Conservation (phyloP, 2,329 filamentous ascomycete genomes). For the Neofusicoccum ribis region DNA sequence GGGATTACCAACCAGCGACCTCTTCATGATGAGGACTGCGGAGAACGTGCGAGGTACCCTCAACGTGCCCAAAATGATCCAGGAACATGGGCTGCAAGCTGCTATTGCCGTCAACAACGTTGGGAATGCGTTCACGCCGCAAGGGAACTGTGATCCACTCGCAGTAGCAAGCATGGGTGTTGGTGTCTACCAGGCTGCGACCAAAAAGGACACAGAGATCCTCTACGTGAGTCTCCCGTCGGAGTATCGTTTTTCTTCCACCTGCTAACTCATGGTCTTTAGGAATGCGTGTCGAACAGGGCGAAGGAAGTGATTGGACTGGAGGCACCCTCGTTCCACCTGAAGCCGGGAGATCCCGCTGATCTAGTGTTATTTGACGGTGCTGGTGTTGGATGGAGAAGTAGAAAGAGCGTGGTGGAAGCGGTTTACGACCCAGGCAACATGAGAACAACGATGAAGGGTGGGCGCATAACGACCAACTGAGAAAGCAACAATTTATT, state of each 20-base stretch:
- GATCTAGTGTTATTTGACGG: conserved; percentile 46
- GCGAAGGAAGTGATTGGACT: conserved; percentile 46
- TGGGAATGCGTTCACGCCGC: conserved; percentile 73
- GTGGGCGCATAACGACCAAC: conserved; percentile 24
- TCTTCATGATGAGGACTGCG: conserved; percentile 68
- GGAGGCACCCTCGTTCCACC: conserved; percentile 27
- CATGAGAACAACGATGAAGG: conserved; percentile 19
- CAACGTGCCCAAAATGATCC: conserved; percentile 61
- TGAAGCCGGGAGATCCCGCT: conserved; percentile 40
- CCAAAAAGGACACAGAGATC: conserved; percentile 57
- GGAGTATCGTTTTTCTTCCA: not conserved
- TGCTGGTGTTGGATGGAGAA: conserved; percentile 41
- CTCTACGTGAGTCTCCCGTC: conserved; percentile 53
- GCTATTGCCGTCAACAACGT: conserved; percentile 71
- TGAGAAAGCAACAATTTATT: not conserved
- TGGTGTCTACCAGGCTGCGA: conserved; percentile 68
- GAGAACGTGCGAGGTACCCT: conserved; percentile 58
- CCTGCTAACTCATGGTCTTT: conserved; percentile 24
- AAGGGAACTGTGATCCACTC: conserved; percentile 67
- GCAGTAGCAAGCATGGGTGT: conserved; percentile 63
- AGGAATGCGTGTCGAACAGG: conserved; percentile 52
- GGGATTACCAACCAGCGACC: conserved; percentile 68
- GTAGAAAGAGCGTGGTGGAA: conserved; percentile 43
- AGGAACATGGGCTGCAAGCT: conserved; percentile 57
- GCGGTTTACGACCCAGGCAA: conserved; percentile 46